Evolutionary conservation across 306 rosid species (phyloP).

Genomic region (Ammopiptanthus mongolicus): DNA sequence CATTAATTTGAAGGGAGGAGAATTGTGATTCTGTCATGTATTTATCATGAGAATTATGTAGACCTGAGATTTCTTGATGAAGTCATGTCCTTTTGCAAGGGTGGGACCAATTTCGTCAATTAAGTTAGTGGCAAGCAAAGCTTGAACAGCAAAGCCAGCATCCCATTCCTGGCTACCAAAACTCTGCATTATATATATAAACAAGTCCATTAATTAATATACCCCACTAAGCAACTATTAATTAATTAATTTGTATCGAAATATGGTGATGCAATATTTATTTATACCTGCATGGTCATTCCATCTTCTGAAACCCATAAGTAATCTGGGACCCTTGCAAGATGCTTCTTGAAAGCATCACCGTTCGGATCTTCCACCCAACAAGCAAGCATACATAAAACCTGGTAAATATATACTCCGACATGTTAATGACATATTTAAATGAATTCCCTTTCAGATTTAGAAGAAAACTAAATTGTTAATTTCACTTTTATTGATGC

Average conservation of each 20-base stretch:
- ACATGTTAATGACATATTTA: neutral
- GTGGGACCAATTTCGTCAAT: slow-evolving; percentile 42
- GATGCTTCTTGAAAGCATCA: slow-evolving; percentile 62
- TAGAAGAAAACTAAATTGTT: neutral
- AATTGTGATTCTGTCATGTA: neutral
- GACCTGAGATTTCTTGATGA: slow-evolving; percentile 67
- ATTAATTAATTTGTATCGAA: neutral
- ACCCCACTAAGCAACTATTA: neutral
- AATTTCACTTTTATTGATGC: neutral
- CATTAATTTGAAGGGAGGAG: neutral
- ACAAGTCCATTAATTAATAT: neutral
- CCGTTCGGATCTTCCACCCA: slow-evolving; percentile 80
- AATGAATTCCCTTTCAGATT: neutral
- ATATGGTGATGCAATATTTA: neutral
- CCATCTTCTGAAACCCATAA: slow-evolving; percentile 80
- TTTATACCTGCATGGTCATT: slow-evolving; percentile 59
- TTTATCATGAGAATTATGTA: neutral
- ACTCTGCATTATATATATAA: slow-evolving; percentile 32
- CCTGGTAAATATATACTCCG: slow-evolving; percentile 29
- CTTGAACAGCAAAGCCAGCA: slow-evolving; percentile 56
- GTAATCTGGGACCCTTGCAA: slow-evolving; percentile 65
- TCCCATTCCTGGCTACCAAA: slow-evolving; percentile 79
- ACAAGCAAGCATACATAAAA: slow-evolving; percentile 66
- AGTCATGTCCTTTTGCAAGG: slow-evolving; percentile 55
- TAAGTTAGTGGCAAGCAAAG: slow-evolving; percentile 54